A percentile compares a stretch with the other conserved stretches of the same genome.
Conservation (phyloP, 805 yeast species). For the Candida nanaspora region DNA sequence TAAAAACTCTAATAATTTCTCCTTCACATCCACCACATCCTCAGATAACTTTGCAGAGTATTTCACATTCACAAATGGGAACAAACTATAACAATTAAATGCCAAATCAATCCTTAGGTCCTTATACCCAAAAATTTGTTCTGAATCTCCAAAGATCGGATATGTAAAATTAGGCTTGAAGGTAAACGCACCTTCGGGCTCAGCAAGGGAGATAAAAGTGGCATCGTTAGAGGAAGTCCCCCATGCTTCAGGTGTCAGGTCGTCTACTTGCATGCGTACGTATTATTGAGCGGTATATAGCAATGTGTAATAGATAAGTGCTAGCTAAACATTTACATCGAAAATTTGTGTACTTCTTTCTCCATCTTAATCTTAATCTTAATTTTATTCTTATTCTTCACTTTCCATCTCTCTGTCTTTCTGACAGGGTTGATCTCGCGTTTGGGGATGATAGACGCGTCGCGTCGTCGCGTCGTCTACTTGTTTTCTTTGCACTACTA, state of each 20-base stretch:
- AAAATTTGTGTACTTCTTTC: no score
- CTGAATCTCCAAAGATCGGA: constrained; percentile 90
- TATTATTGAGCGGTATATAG: no score
- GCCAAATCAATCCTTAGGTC: constrained; percentile 59
- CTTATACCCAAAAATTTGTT: constrained; percentile 78
- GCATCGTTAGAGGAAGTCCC: constrained; percentile 67
- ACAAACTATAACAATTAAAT: constrained; percentile 68
- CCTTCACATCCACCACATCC: constrained; percentile 53
- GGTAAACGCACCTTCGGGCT: constrained; percentile 47
- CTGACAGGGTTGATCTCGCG: no score
- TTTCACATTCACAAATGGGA: constrained; percentile 62
- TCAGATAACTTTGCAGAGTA: constrained; percentile 46
- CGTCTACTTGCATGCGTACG: neutral
- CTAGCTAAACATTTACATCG: no score
- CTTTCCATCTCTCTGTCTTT: no score
- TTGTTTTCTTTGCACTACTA: no score
- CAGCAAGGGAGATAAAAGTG: constrained; percentile 52
- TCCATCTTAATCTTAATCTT: no score
- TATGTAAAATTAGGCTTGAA: constrained; percentile 83
- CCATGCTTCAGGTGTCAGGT: constrained; percentile 58
- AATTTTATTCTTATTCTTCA: no score
- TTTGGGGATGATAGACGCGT: no score
- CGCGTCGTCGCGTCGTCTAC: no score
- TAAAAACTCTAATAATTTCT: constrained; percentile 46
- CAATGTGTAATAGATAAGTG: no score